A percentile compares a stretch with the other conserved stretches of the same genome.
Conservation (phyloP, 805 yeast genomes). For the Blastobotrys chiropterorum region DNA sequence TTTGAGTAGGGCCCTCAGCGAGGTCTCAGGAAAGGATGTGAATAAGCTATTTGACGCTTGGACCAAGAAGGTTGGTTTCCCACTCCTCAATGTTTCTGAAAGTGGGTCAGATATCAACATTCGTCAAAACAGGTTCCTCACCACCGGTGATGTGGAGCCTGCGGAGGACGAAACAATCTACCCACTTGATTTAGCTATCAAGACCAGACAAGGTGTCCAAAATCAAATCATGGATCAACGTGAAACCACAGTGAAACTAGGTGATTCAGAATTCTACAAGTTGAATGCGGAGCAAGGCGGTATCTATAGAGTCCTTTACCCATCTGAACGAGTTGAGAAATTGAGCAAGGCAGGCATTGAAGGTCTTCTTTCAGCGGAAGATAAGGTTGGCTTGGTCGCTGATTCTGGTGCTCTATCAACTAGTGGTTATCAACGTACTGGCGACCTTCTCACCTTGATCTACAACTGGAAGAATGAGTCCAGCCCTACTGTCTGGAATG, state of each 20-base stretch:
- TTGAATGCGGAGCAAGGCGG: slow-evolving; percentile 58
- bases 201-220: slow-evolving; percentile 52
- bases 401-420: slow-evolving; percentile 52
- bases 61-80: slow-evolving; percentile 72
- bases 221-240: slow-evolving; percentile 49
- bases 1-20: slow-evolving; percentile 62
- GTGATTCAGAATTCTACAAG: slow-evolving; percentile 43
- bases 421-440: slow-evolving; percentile 45
- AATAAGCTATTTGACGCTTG: slow-evolving; percentile 57
- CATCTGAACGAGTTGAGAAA: slow-evolving; percentile 44
- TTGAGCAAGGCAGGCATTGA: slow-evolving; percentile 47
- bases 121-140: slow-evolving; percentile 55
- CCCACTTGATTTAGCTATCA: slow-evolving; percentile 54
- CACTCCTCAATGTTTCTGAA: slow-evolving; percentile 49
- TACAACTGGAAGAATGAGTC: slow-evolving; percentile 46
- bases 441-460: slow-evolving; percentile 45
- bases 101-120: slow-evolving; percentile 34
- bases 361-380: slow-evolving; percentile 50
- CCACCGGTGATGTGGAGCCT: slow-evolving; percentile 52
- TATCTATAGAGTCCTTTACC: slow-evolving; percentile 53
- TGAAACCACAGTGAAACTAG: slow-evolving; percentile 41
- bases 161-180: slow-evolving; percentile 50
- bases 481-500: slow-evolving; percentile 46
- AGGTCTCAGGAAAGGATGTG: slow-evolving; percentile 57
- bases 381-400: slow-evolving; percentile 58